Evolutionary conservation across 768 basidiomycete genomes (phyloP).

Genomic region (Tulasnella sp.): DNA sequence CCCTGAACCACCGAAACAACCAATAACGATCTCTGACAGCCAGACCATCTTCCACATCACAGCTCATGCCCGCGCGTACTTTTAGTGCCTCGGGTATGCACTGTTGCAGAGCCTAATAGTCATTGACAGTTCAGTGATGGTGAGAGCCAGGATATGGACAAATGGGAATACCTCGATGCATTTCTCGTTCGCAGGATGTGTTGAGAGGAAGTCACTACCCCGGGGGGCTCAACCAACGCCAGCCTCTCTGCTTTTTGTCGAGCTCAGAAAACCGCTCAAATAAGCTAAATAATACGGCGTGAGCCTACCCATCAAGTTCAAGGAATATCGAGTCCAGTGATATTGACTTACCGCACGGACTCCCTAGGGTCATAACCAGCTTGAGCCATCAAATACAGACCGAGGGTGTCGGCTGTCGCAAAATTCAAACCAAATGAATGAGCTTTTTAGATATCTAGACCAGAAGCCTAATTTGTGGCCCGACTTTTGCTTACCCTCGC

Average conservation of each 20-base stretch:
- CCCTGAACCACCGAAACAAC: too few species aligned
- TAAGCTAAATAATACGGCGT: slow-evolving; percentile 38
- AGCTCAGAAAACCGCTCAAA: slow-evolving; percentile 54
- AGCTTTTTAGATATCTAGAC: not conserved
- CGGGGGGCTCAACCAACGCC: not conserved
- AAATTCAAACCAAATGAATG: not conserved
- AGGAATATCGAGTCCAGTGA: not conserved
- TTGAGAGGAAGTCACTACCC: slow-evolving; percentile 53
- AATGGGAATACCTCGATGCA: slow-evolving; percentile 57
- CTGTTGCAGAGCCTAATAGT: too few species aligned
- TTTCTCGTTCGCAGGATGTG: slow-evolving; percentile 67
- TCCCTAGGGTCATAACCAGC: slow-evolving; percentile 85
- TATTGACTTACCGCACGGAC: slow-evolving; percentile 50
- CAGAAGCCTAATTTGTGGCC: not conserved
- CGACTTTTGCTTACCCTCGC: slow-evolving; percentile 45
- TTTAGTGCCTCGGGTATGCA: too few species aligned
- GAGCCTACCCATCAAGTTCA: not conserved
- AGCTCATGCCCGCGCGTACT: too few species aligned
- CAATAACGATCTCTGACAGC: too few species aligned
- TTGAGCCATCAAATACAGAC: slow-evolving; percentile 62
- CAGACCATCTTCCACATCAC: too few species aligned
- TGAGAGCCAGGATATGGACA: too few species aligned
- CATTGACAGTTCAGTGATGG: too few species aligned
- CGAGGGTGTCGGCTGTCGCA: slow-evolving; percentile 68
- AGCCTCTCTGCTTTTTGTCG: slow-evolving; percentile 33